Percentiles rank a stretch among this genome's conserved stretches.
Evolutionary conservation across 2,329 filamentous ascomycete genomes (phyloP).

Genomic region (Arthrobotrys sphaeroides): DNA sequence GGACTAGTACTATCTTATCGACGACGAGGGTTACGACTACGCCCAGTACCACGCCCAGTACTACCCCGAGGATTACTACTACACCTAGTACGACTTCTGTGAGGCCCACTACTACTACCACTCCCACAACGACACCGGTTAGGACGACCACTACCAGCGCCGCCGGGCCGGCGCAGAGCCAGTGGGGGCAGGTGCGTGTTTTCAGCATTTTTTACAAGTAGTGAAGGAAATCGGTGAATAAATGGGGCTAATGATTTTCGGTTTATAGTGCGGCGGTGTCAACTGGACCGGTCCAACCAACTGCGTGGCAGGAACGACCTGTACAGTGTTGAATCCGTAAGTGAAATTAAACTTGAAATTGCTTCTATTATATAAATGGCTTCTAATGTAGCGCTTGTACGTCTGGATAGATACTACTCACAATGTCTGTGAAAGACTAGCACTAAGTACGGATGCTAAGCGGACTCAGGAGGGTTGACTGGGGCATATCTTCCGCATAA

Average conservation of each 20-base stretch:
- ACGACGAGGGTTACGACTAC: background rate
- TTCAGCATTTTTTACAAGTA: background rate
- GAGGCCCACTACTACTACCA: conserved; percentile 7
- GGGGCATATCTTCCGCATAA: background rate
- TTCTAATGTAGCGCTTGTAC: background rate
- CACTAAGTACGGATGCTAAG: background rate
- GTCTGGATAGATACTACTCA: conserved; percentile 41
- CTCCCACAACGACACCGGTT: conserved; percentile 1
- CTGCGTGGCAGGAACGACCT: conserved; percentile 17
- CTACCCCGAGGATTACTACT: background rate
- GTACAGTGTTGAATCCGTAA: conserved; percentile 22
- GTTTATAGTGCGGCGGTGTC: conserved; percentile 22
- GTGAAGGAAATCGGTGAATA: background rate
- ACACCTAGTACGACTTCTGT: background rate
- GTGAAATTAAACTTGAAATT: background rate
- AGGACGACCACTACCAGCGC: conserved; percentile 15
- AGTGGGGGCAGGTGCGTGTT: conserved; percentile 24
- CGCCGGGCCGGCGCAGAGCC: background rate
- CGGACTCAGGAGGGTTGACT: background rate
- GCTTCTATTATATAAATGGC: no score
- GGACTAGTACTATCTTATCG: background rate
- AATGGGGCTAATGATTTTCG: background rate
- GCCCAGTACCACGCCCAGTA: background rate
- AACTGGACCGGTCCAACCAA: conserved; percentile 31
- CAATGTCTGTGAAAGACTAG: conserved; percentile 9